Conservation (phyloP, 2,329 filamentous ascomycete genomes). For the Sodiomyces alkalinus region DNA sequence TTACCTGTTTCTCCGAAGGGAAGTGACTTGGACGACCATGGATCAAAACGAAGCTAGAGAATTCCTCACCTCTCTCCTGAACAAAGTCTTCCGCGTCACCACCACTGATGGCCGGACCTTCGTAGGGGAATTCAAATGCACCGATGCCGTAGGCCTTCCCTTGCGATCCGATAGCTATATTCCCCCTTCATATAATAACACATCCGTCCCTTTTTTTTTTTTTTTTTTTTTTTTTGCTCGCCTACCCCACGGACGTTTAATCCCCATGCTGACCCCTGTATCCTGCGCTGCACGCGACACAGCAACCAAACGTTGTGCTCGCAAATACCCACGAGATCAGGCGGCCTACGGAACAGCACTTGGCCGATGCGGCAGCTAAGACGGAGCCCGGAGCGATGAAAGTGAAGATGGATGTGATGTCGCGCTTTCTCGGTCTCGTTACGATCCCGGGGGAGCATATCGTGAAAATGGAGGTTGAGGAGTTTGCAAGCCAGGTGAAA, state of each 20-base stretch:
- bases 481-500: conserved; percentile 43
- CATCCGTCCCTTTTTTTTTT: conserved; percentile 1
- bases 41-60: conserved; percentile 35
- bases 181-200: conserved; percentile 1
- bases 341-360: conserved; percentile 41
- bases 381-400: conserved; percentile 29
- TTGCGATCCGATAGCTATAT: no score
- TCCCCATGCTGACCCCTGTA: no score
- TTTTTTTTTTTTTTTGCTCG: no score
- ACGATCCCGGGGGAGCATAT: conserved; percentile 82
- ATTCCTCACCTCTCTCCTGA: conserved; percentile 53
- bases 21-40: no score
- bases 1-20: no score
- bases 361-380: conserved; percentile 20
- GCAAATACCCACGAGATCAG: conserved; percentile 82
- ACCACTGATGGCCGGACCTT: conserved; percentile 80
- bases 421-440: conserved; percentile 75
- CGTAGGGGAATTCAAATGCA: conserved; percentile 84
- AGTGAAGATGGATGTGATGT: conserved; percentile 59
- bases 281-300: no score
- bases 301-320: conserved; percentile 85
- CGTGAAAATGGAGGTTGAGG: conserved; percentile 75
- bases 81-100: conserved; percentile 64
- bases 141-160: conserved; percentile 55
- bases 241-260: no score